phyloP scores from a whole-genome alignment of 2,329 filamentous ascomycete species.

The Aspergillus flavus region DNA sequence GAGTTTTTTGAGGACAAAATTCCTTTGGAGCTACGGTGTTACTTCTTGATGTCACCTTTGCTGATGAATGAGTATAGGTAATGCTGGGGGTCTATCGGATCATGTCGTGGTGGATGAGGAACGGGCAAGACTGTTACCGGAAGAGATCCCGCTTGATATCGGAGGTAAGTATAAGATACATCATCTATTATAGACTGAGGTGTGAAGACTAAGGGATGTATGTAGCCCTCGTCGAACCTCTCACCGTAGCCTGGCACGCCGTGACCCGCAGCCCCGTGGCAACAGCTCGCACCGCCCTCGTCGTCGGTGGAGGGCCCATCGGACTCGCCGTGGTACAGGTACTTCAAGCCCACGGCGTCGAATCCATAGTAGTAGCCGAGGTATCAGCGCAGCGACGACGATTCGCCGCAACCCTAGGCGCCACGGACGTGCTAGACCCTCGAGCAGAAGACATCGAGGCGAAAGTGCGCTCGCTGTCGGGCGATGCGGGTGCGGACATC shows the following conservation, averaged over 20 bases:
- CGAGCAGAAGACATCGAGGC: constrained; percentile 50
- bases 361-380: constrained; percentile 61
- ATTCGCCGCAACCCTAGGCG: constrained; percentile 59
- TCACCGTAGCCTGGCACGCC: constrained; percentile 67
- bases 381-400: constrained; percentile 53
- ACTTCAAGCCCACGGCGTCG: constrained; percentile 55
- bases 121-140: constrained; percentile 26
- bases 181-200: background rate
- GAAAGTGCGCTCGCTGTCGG: constrained; percentile 51
- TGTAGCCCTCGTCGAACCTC: constrained; percentile 62
- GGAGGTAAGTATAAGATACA: constrained; percentile 21
- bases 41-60: constrained; percentile 37
- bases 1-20: background rate
- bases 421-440: constrained; percentile 57
- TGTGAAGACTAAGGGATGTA: background rate
- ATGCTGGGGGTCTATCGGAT: constrained; percentile 33
- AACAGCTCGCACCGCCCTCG: constrained; percentile 51
- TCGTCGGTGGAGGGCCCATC: constrained; percentile 65
- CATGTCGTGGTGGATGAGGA: constrained; percentile 26
- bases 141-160: constrained; percentile 23
- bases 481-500: constrained; percentile 53
- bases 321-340: constrained; percentile 63
- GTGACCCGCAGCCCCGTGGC: constrained; percentile 53
- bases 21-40: background rate
- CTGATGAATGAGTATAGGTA: constrained; percentile 35